A percentile compares a stretch with the other conserved stretches of the same genome.
Evolutionary conservation across 2,329 filamentous ascomycete species (phyloP).

Genomic region (Hymenoscyphus infarciens): DNA sequence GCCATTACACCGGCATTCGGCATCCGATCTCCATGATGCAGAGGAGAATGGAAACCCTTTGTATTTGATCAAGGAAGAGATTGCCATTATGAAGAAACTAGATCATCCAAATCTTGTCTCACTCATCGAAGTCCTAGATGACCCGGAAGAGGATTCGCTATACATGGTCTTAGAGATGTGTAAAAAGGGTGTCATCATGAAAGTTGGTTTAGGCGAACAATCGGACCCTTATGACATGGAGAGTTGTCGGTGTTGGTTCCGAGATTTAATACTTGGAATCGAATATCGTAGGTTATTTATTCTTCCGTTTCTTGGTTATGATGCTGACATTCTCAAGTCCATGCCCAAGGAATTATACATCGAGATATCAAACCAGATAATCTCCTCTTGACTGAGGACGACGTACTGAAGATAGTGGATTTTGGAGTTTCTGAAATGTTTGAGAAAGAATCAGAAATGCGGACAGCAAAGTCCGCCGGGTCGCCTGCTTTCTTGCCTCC

Average conservation of each 20-base stretch:
- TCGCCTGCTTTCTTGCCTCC: conserved; percentile 94
- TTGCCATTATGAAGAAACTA: conserved; percentile 98
- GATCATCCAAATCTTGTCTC: conserved; percentile 92
- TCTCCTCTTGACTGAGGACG: conserved; percentile 80
- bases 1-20: conserved; percentile 50
- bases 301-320: background rate
- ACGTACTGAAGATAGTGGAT: conserved; percentile 95
- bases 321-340: conserved; percentile 52
- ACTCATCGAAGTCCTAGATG: conserved; percentile 90
- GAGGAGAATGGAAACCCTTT: conserved; percentile 68
- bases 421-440: conserved; percentile 99
- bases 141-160: conserved; percentile 89
- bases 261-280: conserved; percentile 89
- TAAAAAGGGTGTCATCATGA: conserved; percentile 96
- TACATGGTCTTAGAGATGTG: conserved; percentile 99
- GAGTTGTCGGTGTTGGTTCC: conserved; percentile 84
- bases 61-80: conserved; percentile 88
- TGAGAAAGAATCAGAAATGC: conserved; percentile 82
- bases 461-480: conserved; percentile 86
- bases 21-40: conserved; percentile 47
- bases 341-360: conserved; percentile 91
- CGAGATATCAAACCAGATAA: conserved; percentile 98
- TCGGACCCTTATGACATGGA: conserved; percentile 81
- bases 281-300: conserved; percentile 68
- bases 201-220: conserved; percentile 79